Conservation (phyloP, 2,329 filamentous ascomycete species). For the Drechslerella coelobrocha region DNA sequence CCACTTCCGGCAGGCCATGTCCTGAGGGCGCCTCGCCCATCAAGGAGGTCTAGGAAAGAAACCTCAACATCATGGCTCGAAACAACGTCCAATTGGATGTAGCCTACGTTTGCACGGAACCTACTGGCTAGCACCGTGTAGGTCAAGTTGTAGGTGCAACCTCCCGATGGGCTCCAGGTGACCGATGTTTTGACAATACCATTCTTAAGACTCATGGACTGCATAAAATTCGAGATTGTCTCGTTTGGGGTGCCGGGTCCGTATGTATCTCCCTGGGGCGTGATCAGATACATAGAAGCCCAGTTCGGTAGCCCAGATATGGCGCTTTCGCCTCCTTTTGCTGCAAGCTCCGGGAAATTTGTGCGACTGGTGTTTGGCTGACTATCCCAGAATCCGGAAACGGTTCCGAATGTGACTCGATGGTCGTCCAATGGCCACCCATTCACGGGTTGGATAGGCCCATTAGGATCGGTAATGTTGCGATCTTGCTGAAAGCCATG, state of each 20-base stretch:
- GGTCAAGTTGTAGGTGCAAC: conserved; percentile 65
- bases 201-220: conserved; percentile 69
- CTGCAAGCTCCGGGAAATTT: conserved; percentile 72
- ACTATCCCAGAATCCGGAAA: conserved; percentile 71
- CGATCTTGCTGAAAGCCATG: conserved; percentile 59
- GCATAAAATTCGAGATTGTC: conserved; percentile 68
- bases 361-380: conserved; percentile 67
- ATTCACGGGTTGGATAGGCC: conserved; percentile 59
- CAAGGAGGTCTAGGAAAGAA: conserved; percentile 70
- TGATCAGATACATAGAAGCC: conserved; percentile 56
- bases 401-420: conserved; percentile 71
- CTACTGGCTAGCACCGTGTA: conserved; percentile 62
- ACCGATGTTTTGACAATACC: conserved; percentile 71
- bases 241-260: conserved; percentile 67
- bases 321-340: conserved; percentile 74
- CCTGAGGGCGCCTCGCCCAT: conserved; percentile 72
- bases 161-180: conserved; percentile 67
- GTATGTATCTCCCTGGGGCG: conserved; percentile 60
- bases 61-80: conserved; percentile 61
- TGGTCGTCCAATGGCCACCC: conserved; percentile 73
- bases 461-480: conserved; percentile 48
- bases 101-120: conserved; percentile 58
- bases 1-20: conserved; percentile 67
- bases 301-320: conserved; percentile 76
- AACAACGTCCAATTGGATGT: conserved; percentile 68